Evolutionary conservation across 179 eudicot genomes (phyloP).

Genomic region (Nepenthes alata): DNA sequence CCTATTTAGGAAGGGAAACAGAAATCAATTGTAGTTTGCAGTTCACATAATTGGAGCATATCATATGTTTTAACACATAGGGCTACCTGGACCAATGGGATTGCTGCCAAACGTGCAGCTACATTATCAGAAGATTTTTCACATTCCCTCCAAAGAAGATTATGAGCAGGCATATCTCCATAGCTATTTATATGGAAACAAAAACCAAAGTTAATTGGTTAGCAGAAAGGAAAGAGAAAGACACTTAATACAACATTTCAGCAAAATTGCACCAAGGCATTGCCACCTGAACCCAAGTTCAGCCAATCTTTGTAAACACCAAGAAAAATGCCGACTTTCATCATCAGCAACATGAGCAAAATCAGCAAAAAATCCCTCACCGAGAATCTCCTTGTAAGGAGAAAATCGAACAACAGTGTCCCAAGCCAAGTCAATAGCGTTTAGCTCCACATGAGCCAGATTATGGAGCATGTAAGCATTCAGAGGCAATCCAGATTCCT

Average conservation of each 20-base stretch:
- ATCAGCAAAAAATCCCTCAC: conserved; percentile 70
- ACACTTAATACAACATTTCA: neutral
- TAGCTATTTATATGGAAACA: conserved; percentile 29
- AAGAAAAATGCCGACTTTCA: conserved; percentile 91
- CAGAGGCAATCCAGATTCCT: conserved; percentile 70
- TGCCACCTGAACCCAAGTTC: conserved; percentile 82
- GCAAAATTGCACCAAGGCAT: neutral
- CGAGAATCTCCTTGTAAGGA: conserved; percentile 54
- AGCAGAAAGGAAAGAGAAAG: neutral
- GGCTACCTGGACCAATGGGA: conserved; percentile 83
- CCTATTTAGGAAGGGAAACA: no score
- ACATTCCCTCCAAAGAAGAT: conserved; percentile 88
- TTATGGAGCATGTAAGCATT: conserved; percentile 90
- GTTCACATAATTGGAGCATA: no score
- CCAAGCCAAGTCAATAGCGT: conserved; percentile 92
- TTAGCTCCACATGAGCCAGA: conserved; percentile 91
- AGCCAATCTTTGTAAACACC: conserved; percentile 80
- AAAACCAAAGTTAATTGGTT: neutral
- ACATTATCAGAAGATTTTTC: conserved; percentile 70
- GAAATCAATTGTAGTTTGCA: no score
- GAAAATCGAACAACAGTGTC: conserved; percentile 94
- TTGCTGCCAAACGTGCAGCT: conserved; percentile 79
- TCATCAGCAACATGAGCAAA: conserved; percentile 98
- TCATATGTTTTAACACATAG: neutral
- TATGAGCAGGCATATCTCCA: conserved; percentile 96